These are phyloP conservation scores for Citrus trifoliata DNA, from an alignment of 345 rosid genomes.

Conservation along the genomic window DNA sequence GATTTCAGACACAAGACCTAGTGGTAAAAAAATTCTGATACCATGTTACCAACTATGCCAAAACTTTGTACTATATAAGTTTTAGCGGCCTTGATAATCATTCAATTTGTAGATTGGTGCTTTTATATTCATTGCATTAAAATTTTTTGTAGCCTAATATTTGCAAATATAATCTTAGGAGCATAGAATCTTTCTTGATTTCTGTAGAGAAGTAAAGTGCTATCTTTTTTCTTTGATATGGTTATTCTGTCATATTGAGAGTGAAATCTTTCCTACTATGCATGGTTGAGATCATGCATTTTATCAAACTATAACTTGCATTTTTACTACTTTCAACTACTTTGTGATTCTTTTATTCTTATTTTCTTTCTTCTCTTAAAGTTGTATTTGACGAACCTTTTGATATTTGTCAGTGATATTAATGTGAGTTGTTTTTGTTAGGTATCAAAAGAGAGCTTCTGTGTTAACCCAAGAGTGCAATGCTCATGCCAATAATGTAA, in stretches of 20 bases:
- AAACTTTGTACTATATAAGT: background rate
- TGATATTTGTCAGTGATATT: background rate
- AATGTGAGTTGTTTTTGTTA: conserved; percentile 16
- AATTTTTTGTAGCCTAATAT: background rate
- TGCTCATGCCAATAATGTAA: conserved; percentile 46
- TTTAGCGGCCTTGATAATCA: background rate
- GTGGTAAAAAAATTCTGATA: background rate
- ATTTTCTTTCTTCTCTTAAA: background rate
- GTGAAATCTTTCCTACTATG: background rate
- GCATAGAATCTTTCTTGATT: background rate
- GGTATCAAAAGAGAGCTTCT: conserved; percentile 55
- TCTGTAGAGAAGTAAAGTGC: background rate
- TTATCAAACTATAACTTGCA: background rate
- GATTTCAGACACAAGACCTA: background rate
- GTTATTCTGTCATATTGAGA: background rate
- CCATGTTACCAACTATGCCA: background rate
- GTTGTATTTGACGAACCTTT: background rate
- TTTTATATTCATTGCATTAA: background rate
- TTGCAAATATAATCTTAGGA: background rate
- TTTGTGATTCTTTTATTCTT: background rate
- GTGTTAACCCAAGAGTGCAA: conserved; percentile 45
- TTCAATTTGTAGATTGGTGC: background rate
- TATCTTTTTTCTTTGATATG: background rate
- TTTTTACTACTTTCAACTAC: background rate
- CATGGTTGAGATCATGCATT: background rate